Conservation (phyloP, 768 basidiomycete species). For the Ramaria sp. region DNA sequence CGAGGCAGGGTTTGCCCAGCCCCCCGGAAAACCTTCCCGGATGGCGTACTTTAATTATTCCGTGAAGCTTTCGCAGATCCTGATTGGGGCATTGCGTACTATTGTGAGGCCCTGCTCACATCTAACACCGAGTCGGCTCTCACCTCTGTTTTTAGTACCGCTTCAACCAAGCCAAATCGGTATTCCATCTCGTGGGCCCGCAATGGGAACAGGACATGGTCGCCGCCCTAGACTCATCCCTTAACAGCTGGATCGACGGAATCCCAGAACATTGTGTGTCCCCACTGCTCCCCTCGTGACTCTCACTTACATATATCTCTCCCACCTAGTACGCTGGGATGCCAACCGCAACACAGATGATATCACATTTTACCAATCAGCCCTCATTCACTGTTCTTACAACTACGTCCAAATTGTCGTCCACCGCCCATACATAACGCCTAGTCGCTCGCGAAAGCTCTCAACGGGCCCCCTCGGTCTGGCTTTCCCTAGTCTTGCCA, state of each 20-base stretch:
- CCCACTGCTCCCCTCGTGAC: not conserved
- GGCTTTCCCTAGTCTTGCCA: constrained; percentile 42
- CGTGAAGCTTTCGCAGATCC: constrained; percentile 57
- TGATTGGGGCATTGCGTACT: constrained; percentile 57
- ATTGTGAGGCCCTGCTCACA: constrained; percentile 37
- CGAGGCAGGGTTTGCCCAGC: constrained; percentile 32
- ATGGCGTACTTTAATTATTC: constrained; percentile 54
- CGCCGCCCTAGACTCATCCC: constrained; percentile 53
- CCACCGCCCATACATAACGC: constrained; percentile 56
- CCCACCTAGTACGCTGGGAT: constrained; percentile 45
- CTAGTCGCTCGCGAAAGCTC: constrained; percentile 15
- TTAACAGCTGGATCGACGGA: constrained; percentile 63
- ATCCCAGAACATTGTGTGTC: constrained; percentile 58
- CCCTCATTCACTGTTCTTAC: constrained; percentile 46
- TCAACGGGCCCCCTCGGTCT: constrained; percentile 8
- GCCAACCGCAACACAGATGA: constrained; percentile 31
- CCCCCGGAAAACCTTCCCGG: constrained; percentile 42
- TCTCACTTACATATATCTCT: not conserved
- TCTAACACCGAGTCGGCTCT: not conserved
- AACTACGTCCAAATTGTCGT: constrained; percentile 56
- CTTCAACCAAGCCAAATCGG: constrained; percentile 52
- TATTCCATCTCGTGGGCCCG: constrained; percentile 39
- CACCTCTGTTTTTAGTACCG: constrained; percentile 44
- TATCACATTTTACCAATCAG: constrained; percentile 42
- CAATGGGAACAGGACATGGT: constrained; percentile 50